phyloP scores from a whole-genome alignment of 148 eudicot species.

The Polygonum aviculare region DNA sequence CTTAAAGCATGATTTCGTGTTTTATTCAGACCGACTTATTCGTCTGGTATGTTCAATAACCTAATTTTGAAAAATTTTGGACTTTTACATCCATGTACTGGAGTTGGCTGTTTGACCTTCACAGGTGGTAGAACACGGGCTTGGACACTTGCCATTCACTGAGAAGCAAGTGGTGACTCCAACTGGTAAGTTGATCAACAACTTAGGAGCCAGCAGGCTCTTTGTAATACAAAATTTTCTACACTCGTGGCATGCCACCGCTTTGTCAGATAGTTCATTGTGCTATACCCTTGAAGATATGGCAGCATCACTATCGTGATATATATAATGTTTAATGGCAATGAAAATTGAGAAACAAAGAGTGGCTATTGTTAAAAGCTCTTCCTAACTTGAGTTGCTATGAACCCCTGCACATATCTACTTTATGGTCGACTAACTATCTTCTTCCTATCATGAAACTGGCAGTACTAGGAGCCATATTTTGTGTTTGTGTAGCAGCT shows the following conservation, averaged over 20 bases:
- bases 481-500: neutral
- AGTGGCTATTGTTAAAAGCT: neutral
- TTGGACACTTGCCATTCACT: slow-evolving; percentile 93
- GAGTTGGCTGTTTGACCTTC: slow-evolving; percentile 16
- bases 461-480: neutral
- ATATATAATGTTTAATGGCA: neutral
- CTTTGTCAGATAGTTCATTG: neutral
- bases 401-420: neutral
- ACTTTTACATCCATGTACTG: neutral
- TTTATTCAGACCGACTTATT: slow-evolving; percentile 93
- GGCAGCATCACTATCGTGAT: neutral
- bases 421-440: neutral
- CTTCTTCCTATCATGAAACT: neutral
- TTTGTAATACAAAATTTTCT: neutral
- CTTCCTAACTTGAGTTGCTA: neutral
- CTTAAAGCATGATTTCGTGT: slow-evolving; percentile 92
- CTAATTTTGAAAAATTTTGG: neutral
- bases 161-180: slow-evolving; percentile 91
- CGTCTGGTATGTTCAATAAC: slow-evolving; percentile 56
- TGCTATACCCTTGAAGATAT: neutral
- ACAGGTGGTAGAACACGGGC: slow-evolving; percentile 98
- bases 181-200: slow-evolving; percentile 41
- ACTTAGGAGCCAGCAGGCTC: neutral
- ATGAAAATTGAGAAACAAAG: neutral
- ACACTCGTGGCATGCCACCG: neutral